These are phyloP conservation scores for Graphilbum sp. DNA, from an alignment of 2,329 filamentous ascomycete genomes.

Conservation along the genomic window DNA sequence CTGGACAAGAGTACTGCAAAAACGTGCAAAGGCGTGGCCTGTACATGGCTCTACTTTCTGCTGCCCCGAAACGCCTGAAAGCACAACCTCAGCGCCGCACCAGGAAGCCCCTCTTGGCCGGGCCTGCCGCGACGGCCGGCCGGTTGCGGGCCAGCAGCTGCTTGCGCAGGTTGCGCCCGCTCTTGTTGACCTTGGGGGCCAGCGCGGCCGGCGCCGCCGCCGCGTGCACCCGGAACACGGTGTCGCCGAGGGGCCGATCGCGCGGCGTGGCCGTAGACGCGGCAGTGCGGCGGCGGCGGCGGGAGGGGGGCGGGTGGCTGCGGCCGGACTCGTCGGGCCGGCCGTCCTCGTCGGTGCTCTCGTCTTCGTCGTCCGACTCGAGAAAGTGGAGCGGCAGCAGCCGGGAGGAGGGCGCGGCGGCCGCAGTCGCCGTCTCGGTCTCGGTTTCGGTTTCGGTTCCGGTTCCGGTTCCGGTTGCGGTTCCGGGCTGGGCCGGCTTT, in stretches of 20 bases:
- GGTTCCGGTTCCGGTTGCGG: too few species aligned
- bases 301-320: background rate
- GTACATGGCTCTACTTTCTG: too few species aligned
- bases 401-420: slow-evolving; percentile 22
- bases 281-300: too few species aligned
- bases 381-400: slow-evolving; percentile 37
- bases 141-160: slow-evolving; percentile 29
- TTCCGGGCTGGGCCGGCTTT: too few species aligned
- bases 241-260: slow-evolving; percentile 34
- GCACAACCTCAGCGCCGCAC: too few species aligned
- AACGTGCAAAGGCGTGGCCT: too few species aligned
- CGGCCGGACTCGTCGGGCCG: background rate
- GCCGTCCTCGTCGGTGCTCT: slow-evolving; percentile 13
- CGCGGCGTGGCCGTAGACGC: too few species aligned
- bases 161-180: slow-evolving; percentile 25
- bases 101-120: slow-evolving; percentile 29
- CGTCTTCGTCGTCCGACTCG: slow-evolving; percentile 32
- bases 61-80: too few species aligned
- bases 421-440: slow-evolving; percentile 11
- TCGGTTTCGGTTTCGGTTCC: too few species aligned
- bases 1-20: too few species aligned
- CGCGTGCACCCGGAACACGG: slow-evolving; percentile 33
- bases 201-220: slow-evolving; percentile 27
- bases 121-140: slow-evolving; percentile 9
- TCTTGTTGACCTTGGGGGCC: slow-evolving; percentile 29